phyloP scores from a whole-genome alignment of 1,284 basidiomycete species.

The Rhodotorula mucilaginosa region DNA sequence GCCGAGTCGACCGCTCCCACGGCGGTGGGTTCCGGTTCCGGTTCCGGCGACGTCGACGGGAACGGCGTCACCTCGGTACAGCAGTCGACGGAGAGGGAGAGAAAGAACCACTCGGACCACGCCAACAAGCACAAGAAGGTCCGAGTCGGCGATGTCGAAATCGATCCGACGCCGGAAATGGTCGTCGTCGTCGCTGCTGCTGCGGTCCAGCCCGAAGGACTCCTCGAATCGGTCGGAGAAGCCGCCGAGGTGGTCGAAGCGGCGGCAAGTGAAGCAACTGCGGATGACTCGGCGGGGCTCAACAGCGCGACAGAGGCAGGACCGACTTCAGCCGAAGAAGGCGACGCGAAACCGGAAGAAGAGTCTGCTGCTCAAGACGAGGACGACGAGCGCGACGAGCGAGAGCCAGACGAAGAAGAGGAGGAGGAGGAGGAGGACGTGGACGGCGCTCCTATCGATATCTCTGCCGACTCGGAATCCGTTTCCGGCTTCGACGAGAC shows the following conservation, averaged over 20 bases:
- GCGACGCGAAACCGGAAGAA: conserved; percentile 9
- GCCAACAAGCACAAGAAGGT: conserved; percentile 48
- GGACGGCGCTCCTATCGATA: conserved; percentile 39
- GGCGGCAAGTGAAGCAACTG: conserved; percentile 17
- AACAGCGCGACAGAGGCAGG: conserved; percentile 1
- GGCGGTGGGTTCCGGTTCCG: no score
- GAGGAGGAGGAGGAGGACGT: conserved; percentile 50
- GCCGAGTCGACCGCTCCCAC: no score
- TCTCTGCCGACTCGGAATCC: neutral
- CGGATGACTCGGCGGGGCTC: neutral
- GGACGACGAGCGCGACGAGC: neutral
- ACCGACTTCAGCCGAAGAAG: neutral
- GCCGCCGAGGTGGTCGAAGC: conserved; percentile 9
- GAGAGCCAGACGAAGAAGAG: neutral
- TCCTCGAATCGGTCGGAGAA: no score
- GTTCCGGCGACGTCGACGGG: no score
- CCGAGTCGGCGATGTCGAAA: conserved; percentile 56
- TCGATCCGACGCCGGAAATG: conserved; percentile 35
- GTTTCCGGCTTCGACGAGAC: neutral
- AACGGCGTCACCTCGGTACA: neutral
- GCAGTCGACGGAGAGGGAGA: neutral
- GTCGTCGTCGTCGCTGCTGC: neutral
- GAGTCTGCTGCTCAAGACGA: no score
- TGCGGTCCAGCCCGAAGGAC: neutral
- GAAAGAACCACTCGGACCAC: conserved; percentile 53